phyloP scores from a whole-genome alignment of 257 asterid species.

The Solanum bukasovii region DNA sequence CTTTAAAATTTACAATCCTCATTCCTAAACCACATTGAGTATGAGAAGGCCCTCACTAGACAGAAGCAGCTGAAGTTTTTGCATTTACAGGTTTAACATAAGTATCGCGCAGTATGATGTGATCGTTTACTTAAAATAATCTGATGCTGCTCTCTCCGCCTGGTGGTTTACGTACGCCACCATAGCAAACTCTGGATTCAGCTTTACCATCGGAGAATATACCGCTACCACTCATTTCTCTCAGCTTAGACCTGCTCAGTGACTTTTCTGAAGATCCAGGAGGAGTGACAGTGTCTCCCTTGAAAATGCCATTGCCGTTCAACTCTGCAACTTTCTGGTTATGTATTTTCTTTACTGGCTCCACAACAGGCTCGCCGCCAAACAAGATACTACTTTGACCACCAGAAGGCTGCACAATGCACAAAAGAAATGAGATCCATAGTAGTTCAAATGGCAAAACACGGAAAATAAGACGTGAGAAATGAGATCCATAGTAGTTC shows the following conservation, averaged over 20 bases:
- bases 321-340: conserved; percentile 63
- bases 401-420: conserved; percentile 69
- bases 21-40: neutral
- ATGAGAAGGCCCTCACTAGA: neutral
- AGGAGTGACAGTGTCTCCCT: conserved; percentile 40
- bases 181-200: conserved; percentile 61
- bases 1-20: neutral
- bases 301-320: conserved; percentile 78
- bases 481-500: neutral
- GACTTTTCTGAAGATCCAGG: conserved; percentile 75
- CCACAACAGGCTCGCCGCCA: conserved; percentile 63
- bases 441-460: neutral
- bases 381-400: conserved; percentile 76
- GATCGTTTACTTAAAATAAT: conserved; percentile 30
- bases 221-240: conserved; percentile 74
- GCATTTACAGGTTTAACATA: neutral
- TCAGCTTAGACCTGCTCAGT: conserved; percentile 67
- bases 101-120: neutral
- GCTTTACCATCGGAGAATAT: conserved; percentile 76
- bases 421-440: neutral
- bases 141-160: conserved; percentile 94
- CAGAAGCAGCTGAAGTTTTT: neutral
- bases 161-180: conserved; percentile 85
- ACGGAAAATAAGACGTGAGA: neutral
- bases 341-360: conserved; percentile 57